Percentiles rank a stretch among this genome's conserved stretches.
phyloP scores from a whole-genome alignment of 108 stramenopile species.

The Asterionellopsis glacialis region DNA sequence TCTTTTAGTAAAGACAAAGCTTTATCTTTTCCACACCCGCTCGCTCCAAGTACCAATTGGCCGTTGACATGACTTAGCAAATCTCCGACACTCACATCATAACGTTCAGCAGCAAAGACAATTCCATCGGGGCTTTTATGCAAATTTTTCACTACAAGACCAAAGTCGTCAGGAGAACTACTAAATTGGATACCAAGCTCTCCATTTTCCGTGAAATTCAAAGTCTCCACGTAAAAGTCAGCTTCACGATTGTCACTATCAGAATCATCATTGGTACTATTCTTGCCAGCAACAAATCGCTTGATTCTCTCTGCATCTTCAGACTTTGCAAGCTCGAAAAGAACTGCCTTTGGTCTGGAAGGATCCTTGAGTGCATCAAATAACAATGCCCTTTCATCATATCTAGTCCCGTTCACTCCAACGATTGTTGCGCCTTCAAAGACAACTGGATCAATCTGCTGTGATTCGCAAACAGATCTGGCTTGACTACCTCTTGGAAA shows the following conservation, averaged over 20 bases:
- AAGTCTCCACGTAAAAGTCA: slow-evolving; percentile 27
- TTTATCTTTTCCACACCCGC: slow-evolving; percentile 41
- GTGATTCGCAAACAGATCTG: slow-evolving; percentile 64
- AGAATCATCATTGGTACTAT: not conserved
- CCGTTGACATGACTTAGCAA: slow-evolving; percentile 71
- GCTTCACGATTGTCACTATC: not conserved
- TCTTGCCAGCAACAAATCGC: slow-evolving; percentile 39
- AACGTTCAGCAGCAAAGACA: slow-evolving; percentile 49
- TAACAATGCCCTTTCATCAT: slow-evolving; percentile 49
- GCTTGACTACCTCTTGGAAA: slow-evolving; percentile 88
- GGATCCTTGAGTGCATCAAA: slow-evolving; percentile 83
- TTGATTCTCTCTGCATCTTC: slow-evolving; percentile 64
- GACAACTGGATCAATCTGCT: slow-evolving; percentile 70
- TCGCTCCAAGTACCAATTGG: slow-evolving; percentile 54
- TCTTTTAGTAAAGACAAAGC: slow-evolving; percentile 53
- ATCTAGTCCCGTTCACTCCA: slow-evolving; percentile 77
- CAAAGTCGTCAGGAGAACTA: slow-evolving; percentile 47
- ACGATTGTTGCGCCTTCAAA: slow-evolving; percentile 84
- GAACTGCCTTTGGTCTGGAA: slow-evolving; percentile 78
- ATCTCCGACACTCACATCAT: slow-evolving; percentile 47
- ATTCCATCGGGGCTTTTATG: slow-evolving; percentile 45
- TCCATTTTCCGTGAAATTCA: slow-evolving; percentile 46
- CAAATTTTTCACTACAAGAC: slow-evolving; percentile 53
- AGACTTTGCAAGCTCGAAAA: slow-evolving; percentile 61
- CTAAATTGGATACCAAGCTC: slow-evolving; percentile 77